phyloP scores from a whole-genome alignment of 176 grass and related monocot genomes.

The Hordeum vulgare region DNA sequence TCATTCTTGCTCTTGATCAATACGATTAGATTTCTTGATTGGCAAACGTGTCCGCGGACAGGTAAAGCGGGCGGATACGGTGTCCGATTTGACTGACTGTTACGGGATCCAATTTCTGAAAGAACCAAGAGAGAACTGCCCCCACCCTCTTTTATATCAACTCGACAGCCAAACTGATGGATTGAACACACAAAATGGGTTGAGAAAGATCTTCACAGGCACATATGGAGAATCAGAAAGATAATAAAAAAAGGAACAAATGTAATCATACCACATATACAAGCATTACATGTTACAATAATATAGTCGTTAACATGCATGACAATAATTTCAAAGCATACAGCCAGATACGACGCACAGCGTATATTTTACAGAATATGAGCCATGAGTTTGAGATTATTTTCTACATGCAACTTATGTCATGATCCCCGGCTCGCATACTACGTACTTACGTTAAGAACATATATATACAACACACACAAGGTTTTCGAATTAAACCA shows the following conservation, averaged over 20 bases:
- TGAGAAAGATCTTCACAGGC: not conserved
- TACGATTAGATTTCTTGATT: too few species aligned
- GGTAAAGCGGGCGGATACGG: too few species aligned
- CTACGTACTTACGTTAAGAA: not conserved
- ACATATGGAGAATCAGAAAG: not conserved
- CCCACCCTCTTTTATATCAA: too few species aligned
- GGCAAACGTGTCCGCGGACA: too few species aligned
- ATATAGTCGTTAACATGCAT: not conserved
- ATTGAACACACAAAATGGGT: not conserved
- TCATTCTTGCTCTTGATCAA: too few species aligned
- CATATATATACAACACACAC: conserved; percentile 11
- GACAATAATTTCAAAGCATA: not conserved
- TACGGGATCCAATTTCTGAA: too few species aligned
- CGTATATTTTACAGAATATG: not conserved
- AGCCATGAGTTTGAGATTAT: not conserved
- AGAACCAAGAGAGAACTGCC: too few species aligned
- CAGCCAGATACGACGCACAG: not conserved
- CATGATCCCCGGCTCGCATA: not conserved
- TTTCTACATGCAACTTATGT: not conserved
- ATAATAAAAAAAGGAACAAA: not conserved
- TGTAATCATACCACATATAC: not conserved
- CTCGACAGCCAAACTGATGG: too few species aligned
- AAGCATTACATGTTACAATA: not conserved
- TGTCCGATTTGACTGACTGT: too few species aligned
- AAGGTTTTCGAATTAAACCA: not conserved